phyloP scores from a whole-genome alignment of 2,329 filamentous ascomycete genomes.

The Aspergillus sp. region DNA sequence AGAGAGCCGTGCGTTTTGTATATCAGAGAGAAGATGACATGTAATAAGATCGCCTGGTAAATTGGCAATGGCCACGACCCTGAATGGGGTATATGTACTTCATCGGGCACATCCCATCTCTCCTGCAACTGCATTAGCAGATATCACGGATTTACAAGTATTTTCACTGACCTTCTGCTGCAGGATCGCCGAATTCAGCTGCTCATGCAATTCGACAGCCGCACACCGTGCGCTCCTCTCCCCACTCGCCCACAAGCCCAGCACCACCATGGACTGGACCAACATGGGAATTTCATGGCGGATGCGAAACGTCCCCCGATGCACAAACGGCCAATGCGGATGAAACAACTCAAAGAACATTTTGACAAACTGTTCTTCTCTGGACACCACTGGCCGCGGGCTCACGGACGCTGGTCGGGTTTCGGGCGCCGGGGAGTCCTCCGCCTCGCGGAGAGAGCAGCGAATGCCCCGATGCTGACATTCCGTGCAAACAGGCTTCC shows the following conservation, averaged over 20 bases:
- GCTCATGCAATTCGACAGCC: slow-evolving; percentile 29
- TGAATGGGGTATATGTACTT: background rate
- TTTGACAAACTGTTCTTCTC: slow-evolving; percentile 20
- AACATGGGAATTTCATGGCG: slow-evolving; percentile 27
- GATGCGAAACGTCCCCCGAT: slow-evolving; percentile 24
- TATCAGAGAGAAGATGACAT: slow-evolving; percentile 31
- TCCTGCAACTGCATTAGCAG: slow-evolving; percentile 17
- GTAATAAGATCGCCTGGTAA: slow-evolving; percentile 36
- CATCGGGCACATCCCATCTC: slow-evolving; percentile 26
- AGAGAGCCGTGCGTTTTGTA: slow-evolving; percentile 1
- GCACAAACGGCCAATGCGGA: slow-evolving; percentile 33
- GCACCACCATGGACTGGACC: slow-evolving; percentile 31
- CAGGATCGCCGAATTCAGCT: slow-evolving; percentile 25
- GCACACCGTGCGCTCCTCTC: slow-evolving; percentile 20
- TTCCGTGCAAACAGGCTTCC: slow-evolving; percentile 20
- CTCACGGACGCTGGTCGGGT: background rate
- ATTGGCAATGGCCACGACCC: slow-evolving; percentile 34
- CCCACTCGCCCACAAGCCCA: slow-evolving; percentile 30
- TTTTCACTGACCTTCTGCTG: slow-evolving; percentile 27
- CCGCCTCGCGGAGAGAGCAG: slow-evolving; percentile 15
- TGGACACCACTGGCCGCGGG: background rate
- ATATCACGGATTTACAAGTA: too few species aligned
- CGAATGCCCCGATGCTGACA: slow-evolving; percentile 20
- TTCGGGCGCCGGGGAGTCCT: background rate
- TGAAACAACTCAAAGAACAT: slow-evolving; percentile 33